A percentile compares a stretch with the other conserved stretches of the same genome.
These are phyloP conservation scores for Fusarium tricinctum DNA, from an alignment of 2,329 filamentous ascomycete species.

Conservation along the genomic window DNA sequence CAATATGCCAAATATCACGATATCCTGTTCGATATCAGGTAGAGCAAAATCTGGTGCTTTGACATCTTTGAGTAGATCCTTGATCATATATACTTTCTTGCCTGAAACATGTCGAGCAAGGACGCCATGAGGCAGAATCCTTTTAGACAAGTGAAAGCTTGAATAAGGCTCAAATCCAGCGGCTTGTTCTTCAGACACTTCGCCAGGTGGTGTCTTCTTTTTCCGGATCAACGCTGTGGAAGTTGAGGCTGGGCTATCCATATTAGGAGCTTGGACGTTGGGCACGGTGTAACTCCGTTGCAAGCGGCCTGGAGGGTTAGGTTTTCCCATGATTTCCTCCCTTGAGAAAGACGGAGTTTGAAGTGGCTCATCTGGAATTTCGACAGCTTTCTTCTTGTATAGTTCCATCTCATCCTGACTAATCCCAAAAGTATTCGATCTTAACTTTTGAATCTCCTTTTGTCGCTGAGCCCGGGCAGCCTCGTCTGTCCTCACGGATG, in stretches of 20 bases:
- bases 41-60: slow-evolving; percentile 86
- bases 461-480: slow-evolving; percentile 64
- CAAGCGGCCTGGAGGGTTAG: slow-evolving; percentile 48
- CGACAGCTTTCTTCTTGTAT: slow-evolving; percentile 70
- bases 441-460: slow-evolving; percentile 65
- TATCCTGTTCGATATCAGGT: slow-evolving; percentile 86
- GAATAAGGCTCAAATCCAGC: slow-evolving; percentile 87
- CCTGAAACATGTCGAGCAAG: slow-evolving; percentile 82
- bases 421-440: slow-evolving; percentile 70
- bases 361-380: slow-evolving; percentile 65
- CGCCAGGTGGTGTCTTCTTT: slow-evolving; percentile 40
- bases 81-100: slow-evolving; percentile 83
- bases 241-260: slow-evolving; percentile 31
- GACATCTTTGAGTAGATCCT: slow-evolving; percentile 83
- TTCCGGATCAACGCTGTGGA: slow-evolving; percentile 22
- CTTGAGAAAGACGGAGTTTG: slow-evolving; percentile 70
- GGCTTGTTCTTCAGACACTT: slow-evolving; percentile 47
- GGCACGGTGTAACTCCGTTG: slow-evolving; percentile 62
- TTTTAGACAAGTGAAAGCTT: slow-evolving; percentile 83
- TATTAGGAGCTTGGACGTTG: slow-evolving; percentile 45
- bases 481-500: slow-evolving; percentile 74
- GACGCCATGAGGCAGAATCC: slow-evolving; percentile 84
- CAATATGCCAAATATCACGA: slow-evolving; percentile 89
- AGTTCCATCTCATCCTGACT: slow-evolving; percentile 70
- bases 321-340: slow-evolving; percentile 69